Base-by-base conservation (phyloP, 495 filamentous ascomycete species). In the Mytilinidion resinicola region DNA sequence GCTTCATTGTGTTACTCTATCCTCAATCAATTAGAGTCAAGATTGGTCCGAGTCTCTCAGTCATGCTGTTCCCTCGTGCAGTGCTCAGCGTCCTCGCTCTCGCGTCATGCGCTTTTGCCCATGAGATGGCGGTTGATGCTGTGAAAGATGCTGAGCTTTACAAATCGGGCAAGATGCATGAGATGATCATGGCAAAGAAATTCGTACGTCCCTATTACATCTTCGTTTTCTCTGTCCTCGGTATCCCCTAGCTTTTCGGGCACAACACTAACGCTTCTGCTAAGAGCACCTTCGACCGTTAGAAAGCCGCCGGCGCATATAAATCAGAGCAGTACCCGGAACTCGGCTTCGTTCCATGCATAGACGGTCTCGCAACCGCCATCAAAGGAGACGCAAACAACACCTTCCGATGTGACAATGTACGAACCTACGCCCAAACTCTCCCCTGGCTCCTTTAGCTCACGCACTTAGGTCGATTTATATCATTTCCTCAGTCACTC, bases 401-500 rank as follows among this genome's bases (percentile, higher is more conserved):
- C 65, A 73, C 71, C 6, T 82, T 80, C 71, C 67, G 70, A 43
- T 83, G 80, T 70, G 77, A 68, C 48, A 77, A 78, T 41, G 62
- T 64, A 12, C 51, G 56, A 25, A 56, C 15, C 15, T n/a, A 19
- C 0, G 11, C 50, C 8, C 20, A 4, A 51, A 2, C 14, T 30
- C 21, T 4, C 17, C 38, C 14, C 42, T 57, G 12, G 57, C 19
- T 19, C 21, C 10, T 51, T 9, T 34, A 30, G 25, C 25, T 30
- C 25, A 30, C 2, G 6, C 25, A 30, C 25, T 19, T 34, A 67
- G 63, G 66, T 82, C 33, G 80, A 84, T 63, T 70, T 82, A 43
- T 78, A 77, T 65, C 75, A 80, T 63, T 84, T 84, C 65, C 59
- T 74, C 35, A 69, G 66, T 34, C 81, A 83, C 64, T 71, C 70